These are phyloP conservation scores for Astrephomene gubernaculifera DNA, from an alignment of 139 green algal species.

Conservation along the genomic window DNA sequence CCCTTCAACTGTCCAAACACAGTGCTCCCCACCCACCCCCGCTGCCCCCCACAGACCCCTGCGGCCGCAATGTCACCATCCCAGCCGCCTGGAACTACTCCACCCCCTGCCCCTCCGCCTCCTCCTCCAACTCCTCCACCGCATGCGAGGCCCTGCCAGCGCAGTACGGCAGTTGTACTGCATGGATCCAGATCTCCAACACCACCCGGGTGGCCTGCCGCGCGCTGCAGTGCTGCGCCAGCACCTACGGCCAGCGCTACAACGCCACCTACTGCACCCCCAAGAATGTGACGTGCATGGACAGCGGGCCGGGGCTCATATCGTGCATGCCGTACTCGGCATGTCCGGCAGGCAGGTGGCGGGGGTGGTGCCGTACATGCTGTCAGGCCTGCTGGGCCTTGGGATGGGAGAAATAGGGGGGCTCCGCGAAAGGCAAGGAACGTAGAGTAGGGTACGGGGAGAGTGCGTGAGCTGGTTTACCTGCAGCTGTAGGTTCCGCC, in stretches of 20 bases:
- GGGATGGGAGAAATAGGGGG: too few relatives aligned
- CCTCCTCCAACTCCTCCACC: not conserved
- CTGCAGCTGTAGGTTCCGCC: too few relatives aligned
- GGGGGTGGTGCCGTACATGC: not conserved
- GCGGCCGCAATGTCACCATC: not conserved
- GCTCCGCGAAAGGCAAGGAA: too few relatives aligned
- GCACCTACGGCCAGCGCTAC: not conserved
- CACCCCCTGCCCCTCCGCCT: not conserved
- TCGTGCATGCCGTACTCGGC: not conserved
- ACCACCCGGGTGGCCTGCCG: not conserved
- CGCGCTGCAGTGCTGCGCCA: not conserved
- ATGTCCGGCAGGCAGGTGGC: not conserved
- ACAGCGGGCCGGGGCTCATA: not conserved
- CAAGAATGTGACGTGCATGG: not conserved
- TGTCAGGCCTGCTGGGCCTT: too few relatives aligned
- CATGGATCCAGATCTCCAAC: not conserved
- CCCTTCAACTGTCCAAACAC: not conserved
- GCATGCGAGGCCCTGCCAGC: not conserved
- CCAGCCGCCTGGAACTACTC: conserved; percentile 14
- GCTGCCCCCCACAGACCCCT: not conserved
- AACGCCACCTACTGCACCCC: not conserved
- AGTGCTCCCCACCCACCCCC: too few relatives aligned
- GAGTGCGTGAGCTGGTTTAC: too few relatives aligned
- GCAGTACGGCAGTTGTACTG: not conserved
- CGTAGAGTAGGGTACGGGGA: too few relatives aligned